Evolutionary conservation across 257 asterid genomes (phyloP), one percentile per base, ranked within the genome.

Genomic region (Eucommia ulmoides): DNA sequence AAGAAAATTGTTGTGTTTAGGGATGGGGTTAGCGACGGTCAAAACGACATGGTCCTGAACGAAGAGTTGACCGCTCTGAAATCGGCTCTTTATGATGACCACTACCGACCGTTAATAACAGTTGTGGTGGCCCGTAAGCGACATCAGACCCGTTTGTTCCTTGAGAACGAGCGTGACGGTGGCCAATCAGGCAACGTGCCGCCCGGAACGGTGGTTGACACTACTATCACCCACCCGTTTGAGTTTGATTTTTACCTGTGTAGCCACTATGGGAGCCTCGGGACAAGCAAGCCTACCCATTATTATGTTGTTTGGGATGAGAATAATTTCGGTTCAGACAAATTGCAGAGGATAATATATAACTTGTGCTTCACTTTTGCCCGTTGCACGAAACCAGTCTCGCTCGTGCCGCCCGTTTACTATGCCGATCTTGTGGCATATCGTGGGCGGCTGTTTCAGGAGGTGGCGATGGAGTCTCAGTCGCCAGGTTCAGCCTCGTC

Each of bases 251-350:
- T 86, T 61, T 86, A 78, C 50, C 75, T 83, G 8, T 78, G 77
- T 66, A 86, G 96, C 71, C 96, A 86, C 35, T 70, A 53, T 20
- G 96, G 94, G 1, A 62, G 78, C 19, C 41, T 79, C 3, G 96
- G 93, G 46, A 83, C 96, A 3, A 86, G 96, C 73, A 86, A 78
- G 77, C 83, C 94, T 0, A 77, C 92, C 1, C 88, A 82, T 22
- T 82, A 86, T 63, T 55, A 71, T 21, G 83, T 72, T 23, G 65
- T 86, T 2, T 58, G 68, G 70, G 92, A 86, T 49, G 88, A 79
- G 42, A 79, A 82, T 24, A 0, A 5, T 0, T 77, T 86, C 59
- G 61, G 64, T 0, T 75, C 94, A 1, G 76, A 82, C 22, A 17
- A 23, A 35, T 9, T 86, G 71, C 88, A 82, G 73, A 61, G 72